Conservation (phyloP, 352 stramenopile genomes). For the Pythium rishiriense region DNA sequence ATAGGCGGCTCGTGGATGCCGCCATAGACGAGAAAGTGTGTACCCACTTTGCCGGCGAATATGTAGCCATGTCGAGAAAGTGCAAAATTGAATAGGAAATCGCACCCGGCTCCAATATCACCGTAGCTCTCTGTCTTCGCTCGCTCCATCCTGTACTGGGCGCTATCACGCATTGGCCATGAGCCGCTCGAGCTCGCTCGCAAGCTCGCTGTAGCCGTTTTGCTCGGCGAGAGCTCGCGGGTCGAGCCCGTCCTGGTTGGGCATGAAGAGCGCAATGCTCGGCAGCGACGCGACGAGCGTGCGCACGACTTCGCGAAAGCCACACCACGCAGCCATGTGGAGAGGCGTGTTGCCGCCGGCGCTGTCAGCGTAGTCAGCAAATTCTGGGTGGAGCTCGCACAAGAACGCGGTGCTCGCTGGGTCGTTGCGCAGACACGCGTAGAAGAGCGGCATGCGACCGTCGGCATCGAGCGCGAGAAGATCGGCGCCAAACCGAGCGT, state of each 20-base stretch:
- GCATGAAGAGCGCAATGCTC: conserved; percentile 49
- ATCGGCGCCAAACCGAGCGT: conserved; percentile 45
- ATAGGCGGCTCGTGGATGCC: no score
- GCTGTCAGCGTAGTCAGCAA: conserved; percentile 67
- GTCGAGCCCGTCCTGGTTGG: conserved; percentile 52
- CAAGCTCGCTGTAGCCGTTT: conserved; percentile 25
- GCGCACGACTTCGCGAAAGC: conserved; percentile 31
- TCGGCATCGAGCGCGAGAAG: conserved; percentile 52
- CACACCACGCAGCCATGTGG: conserved; percentile 56
- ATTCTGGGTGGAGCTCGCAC: conserved; percentile 51
- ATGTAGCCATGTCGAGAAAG: conserved; percentile 2
- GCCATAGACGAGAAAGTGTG: no score
- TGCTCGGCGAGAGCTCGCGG: conserved; percentile 42
- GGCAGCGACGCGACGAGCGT: conserved; percentile 43
- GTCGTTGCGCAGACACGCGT: conserved; percentile 59
- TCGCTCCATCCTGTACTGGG: no score
- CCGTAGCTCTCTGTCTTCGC: neutral
- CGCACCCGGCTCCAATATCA: no score
- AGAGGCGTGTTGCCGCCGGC: conserved; percentile 62
- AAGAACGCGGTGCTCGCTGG: conserved; percentile 52
- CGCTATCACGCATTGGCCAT: neutral
- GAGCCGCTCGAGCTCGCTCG: conserved; percentile 1
- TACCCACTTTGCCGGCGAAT: conserved; percentile 1
- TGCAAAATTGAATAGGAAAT: no score
- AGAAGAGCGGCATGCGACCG: conserved; percentile 60